Evolutionary conservation across 768 basidiomycete species (phyloP), one percentile per base, ranked within the genome.

Genomic region (Boletus coccyginus): DNA sequence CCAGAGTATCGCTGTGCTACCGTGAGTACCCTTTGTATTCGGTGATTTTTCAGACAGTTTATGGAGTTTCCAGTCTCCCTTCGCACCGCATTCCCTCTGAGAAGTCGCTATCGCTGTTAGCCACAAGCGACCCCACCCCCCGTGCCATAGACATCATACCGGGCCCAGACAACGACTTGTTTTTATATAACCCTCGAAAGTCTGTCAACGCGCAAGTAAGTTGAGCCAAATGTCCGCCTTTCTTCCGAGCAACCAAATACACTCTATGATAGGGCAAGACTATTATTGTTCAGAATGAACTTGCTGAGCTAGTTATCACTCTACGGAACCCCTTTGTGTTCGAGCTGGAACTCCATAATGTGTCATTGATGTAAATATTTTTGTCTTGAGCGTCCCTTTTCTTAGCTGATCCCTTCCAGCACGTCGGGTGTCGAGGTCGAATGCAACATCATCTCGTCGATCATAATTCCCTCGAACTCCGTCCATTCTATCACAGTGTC

Each of bases 241-340:
- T 46, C 21, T n/a, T 46, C 46, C 60, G 29, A 52, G 27, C 29
- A 50, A 5, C 47, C 52, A 56, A 55, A 39, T 24, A 17, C 46
- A 21, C 27, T 38, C 24, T 36, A 27, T 47, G 16, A 33, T 57
- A 87, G 85, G 78, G 75, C 8, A 81, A 84, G 75, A 75, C 81
- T 0, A 65, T 89, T 13, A 80, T 94, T 14, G 90, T 94, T 1
- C 90, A 91, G 68, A 87, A 87, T 61, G 97, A 98, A 69, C 71
- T 74, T 5, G 74, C 94, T 32, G 94, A 98, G 62, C 81, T 98
- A 62, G 79, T 86, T 9, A 76, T 98, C 44, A 87, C 88, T 21
- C 73, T 99, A n/a, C 84, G 85, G 54, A 99, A 99, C 70, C 92
- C 94, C 2, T 96, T 88, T 70, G 82, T 92, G 5, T 96, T 98